A percentile compares a stretch with the other conserved stretches of the same genome.
Evolutionary conservation across 768 basidiomycete species (phyloP).

Genomic region (Cytidiella melzeri): DNA sequence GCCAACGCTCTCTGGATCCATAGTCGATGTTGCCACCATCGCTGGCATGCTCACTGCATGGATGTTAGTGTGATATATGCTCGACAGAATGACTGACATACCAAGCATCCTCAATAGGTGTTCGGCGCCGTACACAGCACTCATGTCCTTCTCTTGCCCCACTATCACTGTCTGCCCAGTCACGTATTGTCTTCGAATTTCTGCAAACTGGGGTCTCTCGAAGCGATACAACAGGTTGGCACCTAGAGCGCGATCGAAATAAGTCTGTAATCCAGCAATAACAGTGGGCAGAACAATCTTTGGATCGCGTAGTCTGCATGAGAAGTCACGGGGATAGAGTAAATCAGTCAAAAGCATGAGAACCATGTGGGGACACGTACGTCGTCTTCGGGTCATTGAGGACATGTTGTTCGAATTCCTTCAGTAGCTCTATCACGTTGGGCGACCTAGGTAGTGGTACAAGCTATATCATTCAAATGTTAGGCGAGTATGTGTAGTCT

Average conservation of each 20-base stretch:
- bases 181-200: constrained; percentile 64
- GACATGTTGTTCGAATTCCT: constrained; percentile 70
- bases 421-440: constrained; percentile 68
- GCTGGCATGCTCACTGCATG: constrained; percentile 87
- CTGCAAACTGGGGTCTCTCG: constrained; percentile 89
- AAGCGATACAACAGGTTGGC: constrained; percentile 91
- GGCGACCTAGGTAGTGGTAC: constrained; percentile 79
- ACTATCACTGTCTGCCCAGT: constrained; percentile 67
- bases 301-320: constrained; percentile 59
- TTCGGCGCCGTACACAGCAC: constrained; percentile 88
- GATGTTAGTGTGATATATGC: no score
- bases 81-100: constrained; percentile 43
- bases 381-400: constrained; percentile 38
- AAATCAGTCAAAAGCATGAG: constrained; percentile 9
- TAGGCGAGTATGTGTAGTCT: no score
- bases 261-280: constrained; percentile 76
- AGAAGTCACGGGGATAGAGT: background rate
- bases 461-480: constrained; percentile 42
- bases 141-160: constrained; percentile 78
- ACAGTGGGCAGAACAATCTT: constrained; percentile 71
- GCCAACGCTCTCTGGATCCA: constrained; percentile 81
- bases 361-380: constrained; percentile 31
- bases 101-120: constrained; percentile 90
- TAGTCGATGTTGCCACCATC: constrained; percentile 84
- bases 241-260: constrained; percentile 91